Evolutionary conservation across 2,329 filamentous ascomycete species (phyloP).

Genomic region (Stagonosporopsis vannaccii): DNA sequence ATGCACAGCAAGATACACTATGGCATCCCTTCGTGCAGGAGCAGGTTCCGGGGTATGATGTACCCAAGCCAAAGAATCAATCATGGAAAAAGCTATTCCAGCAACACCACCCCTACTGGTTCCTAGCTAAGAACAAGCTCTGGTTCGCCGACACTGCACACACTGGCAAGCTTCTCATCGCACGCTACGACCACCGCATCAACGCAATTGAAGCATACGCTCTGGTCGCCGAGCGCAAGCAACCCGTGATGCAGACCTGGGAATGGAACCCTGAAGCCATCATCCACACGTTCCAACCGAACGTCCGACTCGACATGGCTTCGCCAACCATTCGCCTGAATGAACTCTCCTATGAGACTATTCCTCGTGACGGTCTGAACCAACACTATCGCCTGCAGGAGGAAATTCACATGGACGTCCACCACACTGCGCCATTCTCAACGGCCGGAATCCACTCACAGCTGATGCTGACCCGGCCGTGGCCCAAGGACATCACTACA

Average conservation of each 20-base stretch:
- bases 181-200: constrained; percentile 75
- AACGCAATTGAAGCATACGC: constrained; percentile 83
- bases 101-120: constrained; percentile 83
- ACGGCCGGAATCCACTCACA: constrained; percentile 64
- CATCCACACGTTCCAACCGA: constrained; percentile 76
- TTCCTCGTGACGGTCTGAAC: constrained; percentile 36
- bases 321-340: constrained; percentile 66
- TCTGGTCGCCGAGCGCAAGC: constrained; percentile 70
- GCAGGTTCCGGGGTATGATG: constrained; percentile 62
- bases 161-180: constrained; percentile 76
- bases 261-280: constrained; percentile 68
- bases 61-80: constrained; percentile 60
- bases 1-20: constrained; percentile 70
- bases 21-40: constrained; percentile 76
- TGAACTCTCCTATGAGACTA: constrained; percentile 34
- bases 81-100: constrained; percentile 76
- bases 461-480: constrained; percentile 69
- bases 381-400: constrained; percentile 59
- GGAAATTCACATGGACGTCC: constrained; percentile 60
- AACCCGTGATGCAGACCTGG: constrained; percentile 68
- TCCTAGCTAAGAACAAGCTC: constrained; percentile 77
- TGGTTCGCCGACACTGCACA: constrained; percentile 84
- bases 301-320: constrained; percentile 75
- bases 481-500: constrained; percentile 53
- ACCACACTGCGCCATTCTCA: constrained; percentile 24